Evolutionary conservation across 2,329 filamentous ascomycete species (phyloP).

Genomic region (Ascochyta pisi): DNA sequence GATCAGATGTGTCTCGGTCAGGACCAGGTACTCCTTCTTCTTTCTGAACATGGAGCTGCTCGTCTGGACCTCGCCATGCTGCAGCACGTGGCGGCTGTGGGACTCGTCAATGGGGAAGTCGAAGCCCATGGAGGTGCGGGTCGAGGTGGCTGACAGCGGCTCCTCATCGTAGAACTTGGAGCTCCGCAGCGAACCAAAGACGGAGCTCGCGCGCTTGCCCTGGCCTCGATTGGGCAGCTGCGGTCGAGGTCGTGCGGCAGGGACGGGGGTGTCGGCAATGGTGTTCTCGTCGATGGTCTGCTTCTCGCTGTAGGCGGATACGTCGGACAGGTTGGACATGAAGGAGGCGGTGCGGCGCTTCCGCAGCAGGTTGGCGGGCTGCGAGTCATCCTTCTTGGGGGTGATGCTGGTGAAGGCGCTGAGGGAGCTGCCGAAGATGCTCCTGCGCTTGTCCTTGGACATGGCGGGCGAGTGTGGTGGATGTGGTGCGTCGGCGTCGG

Average conservation of each 20-base stretch:
- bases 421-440: constrained; percentile 48
- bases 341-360: constrained; percentile 49
- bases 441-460: constrained; percentile 47
- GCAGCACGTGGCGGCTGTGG: constrained; percentile 58
- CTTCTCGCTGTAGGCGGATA: constrained; percentile 33
- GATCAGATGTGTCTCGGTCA: constrained; percentile 72
- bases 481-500: constrained; percentile 11
- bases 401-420: constrained; percentile 39
- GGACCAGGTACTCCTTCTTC: constrained; percentile 74
- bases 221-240: constrained; percentile 30
- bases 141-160: constrained; percentile 57
- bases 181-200: constrained; percentile 65
- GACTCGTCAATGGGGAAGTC: constrained; percentile 51
- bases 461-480: constrained; percentile 32
- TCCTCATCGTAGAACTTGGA: constrained; percentile 62
- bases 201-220: constrained; percentile 51
- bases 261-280: constrained; percentile 17
- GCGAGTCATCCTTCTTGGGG: constrained; percentile 42
- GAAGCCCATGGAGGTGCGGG: constrained; percentile 52
- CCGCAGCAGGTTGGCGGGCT: constrained; percentile 45
- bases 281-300: constrained; percentile 20
- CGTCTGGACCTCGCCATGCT: constrained; percentile 74
- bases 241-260: constrained; percentile 18
- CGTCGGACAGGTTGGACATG: constrained; percentile 42
- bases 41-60: constrained; percentile 74